Evolutionary conservation across 768 basidiomycete genomes (phyloP), one percentile per base, ranked within the genome.

Genomic region (Mycena floridula): DNA sequence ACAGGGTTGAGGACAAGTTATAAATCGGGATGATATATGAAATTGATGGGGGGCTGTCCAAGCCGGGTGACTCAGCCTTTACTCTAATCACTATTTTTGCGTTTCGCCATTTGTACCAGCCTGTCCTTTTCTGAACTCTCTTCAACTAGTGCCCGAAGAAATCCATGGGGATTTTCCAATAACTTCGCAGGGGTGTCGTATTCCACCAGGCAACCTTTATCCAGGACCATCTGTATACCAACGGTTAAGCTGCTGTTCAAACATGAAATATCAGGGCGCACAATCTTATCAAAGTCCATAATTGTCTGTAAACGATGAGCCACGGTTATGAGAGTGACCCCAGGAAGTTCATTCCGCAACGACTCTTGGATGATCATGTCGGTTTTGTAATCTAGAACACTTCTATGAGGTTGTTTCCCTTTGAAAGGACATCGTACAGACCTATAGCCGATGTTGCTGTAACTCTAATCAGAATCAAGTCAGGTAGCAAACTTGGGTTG

Each of bases 71-170:
- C n/a, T n/a, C n/a, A n/a, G n/a, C n/a, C n/a, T n/a, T n/a, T n/a
- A n/a, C n/a, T n/a, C n/a, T n/a, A n/a, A n/a, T n/a, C n/a, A n/a
- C n/a, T n/a, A 35, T 5, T 25, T 24, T 39, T 22, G 23, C 15
- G 13, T 24, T 22, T 22, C 15, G 23, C 64, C 74, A 78, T 76
- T 23, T 58, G 65, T 43, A 73, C 70, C 32, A 82, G 50, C 24
- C 53, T 53, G 39, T 74, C 68, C 50, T 60, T 76, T 50, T 82
- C 80, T 11, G 69, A 74, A 27, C 76, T 80, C 50, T 79, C 74
- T 36, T 82, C 74, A 1, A 84, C 79, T 16, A 83, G 62, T 1
- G 74, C 66, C 38, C 72, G 69, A 21, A 82, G 59, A 57, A 64
- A 66, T 5, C 81, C 76, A 16, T 66, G 59, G 40, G 74, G 59